Evolutionary conservation across 2,329 filamentous ascomycete genomes (phyloP), one percentile per base, ranked within the genome.

Genomic region (Lecanosticta acicola): DNA sequence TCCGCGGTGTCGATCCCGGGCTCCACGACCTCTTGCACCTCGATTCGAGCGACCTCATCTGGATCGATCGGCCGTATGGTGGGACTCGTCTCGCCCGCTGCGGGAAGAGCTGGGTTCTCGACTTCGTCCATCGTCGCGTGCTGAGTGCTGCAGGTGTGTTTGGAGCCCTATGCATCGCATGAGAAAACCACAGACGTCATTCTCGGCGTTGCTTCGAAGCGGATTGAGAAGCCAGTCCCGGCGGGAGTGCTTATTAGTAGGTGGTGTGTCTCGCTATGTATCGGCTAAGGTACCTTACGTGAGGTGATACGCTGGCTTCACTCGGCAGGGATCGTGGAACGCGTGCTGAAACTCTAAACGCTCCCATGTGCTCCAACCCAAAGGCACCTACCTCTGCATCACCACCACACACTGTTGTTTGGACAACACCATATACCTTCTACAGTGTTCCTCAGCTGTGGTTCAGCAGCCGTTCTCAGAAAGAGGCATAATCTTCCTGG

Each of bases 51-150:
- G 17, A 50, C 45, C 11, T 58, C 55, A 14, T 56, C 50, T 10
- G 57, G 52, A 16, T 50, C 51, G n/a, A 61, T 45, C 2, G 60
- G 55, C 26, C 55, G 44, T 13, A 64, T 42, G 7, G 60, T 63
- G 13, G 60, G 61, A 48, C 58, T 62, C 26, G 57, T 49, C 49
- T 63, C 62, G 45, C 61, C 63, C 14, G 63, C 58, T 18, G 59
- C 55, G n/a, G 63, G 61, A 14, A 66, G 48, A 40, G 53, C 51
- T 20, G 64, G 63, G 36, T 67, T 66, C 53, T 66, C 64, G 38
- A 67, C 64, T 52, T 67, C 64, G 50, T 67, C 64, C 64, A 66
- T 66, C 42, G 41, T 19, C 24, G 24, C 24, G 24, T 29, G 24
- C 24, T 11, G 24, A 29, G 24, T 29, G 7, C 24, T 29, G 24